Conservation (phyloP, 768 basidiomycete genomes). For the Auriculariales sp. region DNA sequence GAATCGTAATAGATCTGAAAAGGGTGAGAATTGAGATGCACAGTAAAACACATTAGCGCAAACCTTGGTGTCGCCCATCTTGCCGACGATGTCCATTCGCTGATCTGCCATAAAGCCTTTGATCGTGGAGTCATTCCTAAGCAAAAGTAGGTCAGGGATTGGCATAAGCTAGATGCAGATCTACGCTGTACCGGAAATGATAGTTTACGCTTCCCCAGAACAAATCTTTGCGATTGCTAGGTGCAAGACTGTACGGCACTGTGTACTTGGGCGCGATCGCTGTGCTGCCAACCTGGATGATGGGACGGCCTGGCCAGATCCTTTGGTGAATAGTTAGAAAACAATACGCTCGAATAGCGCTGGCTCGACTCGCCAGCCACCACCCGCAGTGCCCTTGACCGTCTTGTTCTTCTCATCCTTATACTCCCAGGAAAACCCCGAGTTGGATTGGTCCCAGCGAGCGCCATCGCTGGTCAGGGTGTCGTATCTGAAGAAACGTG, state of each 20-base stretch:
- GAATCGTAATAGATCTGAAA: neutral
- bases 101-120: neutral
- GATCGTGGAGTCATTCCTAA: neutral
- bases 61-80: neutral
- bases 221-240: neutral
- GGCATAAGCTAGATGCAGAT: no score
- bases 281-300: neutral
- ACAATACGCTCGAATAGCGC: no score
- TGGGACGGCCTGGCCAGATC: neutral
- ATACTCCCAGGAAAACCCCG: no score
- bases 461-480: neutral
- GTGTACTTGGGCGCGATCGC: neutral
- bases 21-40: neutral
- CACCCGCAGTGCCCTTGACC: no score
- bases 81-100: neutral
- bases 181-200: neutral
- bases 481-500: no score
- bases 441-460: neutral
- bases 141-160: neutral
- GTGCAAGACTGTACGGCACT: neutral
- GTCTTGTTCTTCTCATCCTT: no score
- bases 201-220: neutral
- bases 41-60: no score
- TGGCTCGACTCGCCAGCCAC: no score
- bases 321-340: no score